Conservation (phyloP, 805 yeast genomes). For the Saccharomycopsis fibuligera region DNA sequence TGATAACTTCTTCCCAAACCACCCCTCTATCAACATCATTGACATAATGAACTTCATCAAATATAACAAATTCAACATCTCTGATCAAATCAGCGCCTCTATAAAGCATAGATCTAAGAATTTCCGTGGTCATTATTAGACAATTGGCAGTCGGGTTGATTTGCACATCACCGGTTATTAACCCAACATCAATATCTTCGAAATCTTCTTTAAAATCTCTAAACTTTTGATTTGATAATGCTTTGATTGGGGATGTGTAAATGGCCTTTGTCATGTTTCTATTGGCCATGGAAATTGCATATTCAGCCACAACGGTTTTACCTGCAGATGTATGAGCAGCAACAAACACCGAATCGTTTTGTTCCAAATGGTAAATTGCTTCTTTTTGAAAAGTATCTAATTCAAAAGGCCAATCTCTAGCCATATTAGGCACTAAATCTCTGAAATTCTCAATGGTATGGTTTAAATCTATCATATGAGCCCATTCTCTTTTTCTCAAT, state of each 20-base stretch:
- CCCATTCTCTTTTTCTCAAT: conserved; percentile 65
- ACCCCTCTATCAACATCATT: conserved; percentile 97
- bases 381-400: conserved; percentile 94
- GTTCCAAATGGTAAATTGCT: conserved; percentile 93
- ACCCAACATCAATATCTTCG: conserved; percentile 81
- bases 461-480: conserved; percentile 86
- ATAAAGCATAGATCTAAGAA: conserved; percentile 89
- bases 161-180: conserved; percentile 96
- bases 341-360: conserved; percentile 96
- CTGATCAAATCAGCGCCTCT: conserved; percentile 94
- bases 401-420: conserved; percentile 91
- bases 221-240: conserved; percentile 83
- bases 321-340: conserved; percentile 99
- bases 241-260: conserved; percentile 93
- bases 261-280: conserved; percentile 96
- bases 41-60: conserved; percentile 97
- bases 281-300: conserved; percentile 94
- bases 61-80: conserved; percentile 95
- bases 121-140: conserved; percentile 96
- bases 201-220: conserved; percentile 80
- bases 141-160: conserved; percentile 96
- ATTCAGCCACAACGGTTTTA: conserved; percentile 96
- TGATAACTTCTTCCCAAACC: conserved; percentile 98
- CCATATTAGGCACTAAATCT: conserved; percentile 89
- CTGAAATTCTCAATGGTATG: conserved; percentile 78